Evolutionary conservation across 495 filamentous ascomycete species (phyloP).

Genomic region (Rhizodiscina lignyota): DNA sequence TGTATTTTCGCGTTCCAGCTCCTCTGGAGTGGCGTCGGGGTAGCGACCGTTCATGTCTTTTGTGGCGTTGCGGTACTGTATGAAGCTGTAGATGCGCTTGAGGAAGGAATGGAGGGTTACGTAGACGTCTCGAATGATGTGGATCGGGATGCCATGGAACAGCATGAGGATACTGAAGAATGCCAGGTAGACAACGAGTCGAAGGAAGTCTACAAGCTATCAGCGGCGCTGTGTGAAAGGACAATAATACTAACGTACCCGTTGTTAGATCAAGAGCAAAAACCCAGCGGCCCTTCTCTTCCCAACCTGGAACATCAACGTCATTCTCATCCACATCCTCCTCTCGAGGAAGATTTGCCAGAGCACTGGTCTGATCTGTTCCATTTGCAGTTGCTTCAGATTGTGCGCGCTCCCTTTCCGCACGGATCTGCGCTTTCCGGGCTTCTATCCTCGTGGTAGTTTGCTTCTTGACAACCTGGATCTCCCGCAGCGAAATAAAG

Average conservation of each 20-base stretch:
- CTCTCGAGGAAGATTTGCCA: conserved; percentile 37
- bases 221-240: conserved; percentile 8
- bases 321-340: conserved; percentile 84
- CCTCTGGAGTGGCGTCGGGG: conserved; percentile 78
- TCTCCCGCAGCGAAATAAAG: conserved; percentile 60
- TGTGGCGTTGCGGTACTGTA: conserved; percentile 76
- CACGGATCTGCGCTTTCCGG: conserved; percentile 32
- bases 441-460: conserved; percentile 46
- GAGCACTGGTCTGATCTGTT: too few species aligned
- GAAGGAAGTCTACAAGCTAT: conserved; percentile 54
- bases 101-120: conserved; percentile 83
- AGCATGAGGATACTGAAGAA: conserved; percentile 88
- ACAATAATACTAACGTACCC: conserved; percentile 28
- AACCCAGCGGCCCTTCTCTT: conserved; percentile 86
- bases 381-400: conserved; percentile 16
- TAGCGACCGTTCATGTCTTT: conserved; percentile 84
- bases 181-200: conserved; percentile 69
- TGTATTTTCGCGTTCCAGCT: conserved; percentile 70
- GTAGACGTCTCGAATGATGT: conserved; percentile 90
- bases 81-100: conserved; percentile 70
- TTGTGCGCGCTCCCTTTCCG: conserved; percentile 35
- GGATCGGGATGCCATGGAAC: conserved; percentile 89
- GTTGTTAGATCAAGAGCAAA: conserved; percentile 78
- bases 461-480: conserved; percentile 54
- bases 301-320: conserved; percentile 89